Evolutionary conservation across 164 flowering plant species (phyloP).

Genomic region (Houttuynia cordata): DNA sequence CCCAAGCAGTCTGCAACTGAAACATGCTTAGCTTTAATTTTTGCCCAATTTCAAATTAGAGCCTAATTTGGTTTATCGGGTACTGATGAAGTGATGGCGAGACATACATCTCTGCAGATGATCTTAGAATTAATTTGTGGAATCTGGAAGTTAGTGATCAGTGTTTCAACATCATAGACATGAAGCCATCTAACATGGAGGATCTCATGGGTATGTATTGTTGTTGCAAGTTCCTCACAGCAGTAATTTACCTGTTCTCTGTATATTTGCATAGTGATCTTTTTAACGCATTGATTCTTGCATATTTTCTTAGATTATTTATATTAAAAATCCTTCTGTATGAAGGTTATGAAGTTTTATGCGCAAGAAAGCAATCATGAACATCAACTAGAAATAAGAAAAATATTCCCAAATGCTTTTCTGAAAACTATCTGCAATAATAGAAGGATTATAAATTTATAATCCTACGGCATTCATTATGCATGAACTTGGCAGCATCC

Average conservation of each 20-base stretch:
- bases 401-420: neutral
- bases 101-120: conserved; percentile 80
- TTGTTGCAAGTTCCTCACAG: neutral
- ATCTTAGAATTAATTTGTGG: conserved; percentile 84
- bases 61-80: neutral
- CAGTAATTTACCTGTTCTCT: neutral
- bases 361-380: neutral
- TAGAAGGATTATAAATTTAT: neutral
- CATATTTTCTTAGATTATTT: neutral
- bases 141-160: conserved; percentile 68
- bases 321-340: neutral
- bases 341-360: neutral
- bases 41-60: neutral
- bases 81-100: conserved; percentile 33
- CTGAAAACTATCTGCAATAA: too few relatives aligned
- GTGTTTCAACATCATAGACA: conserved; percentile 80
- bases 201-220: conserved; percentile 62
- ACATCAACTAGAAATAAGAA: neutral
- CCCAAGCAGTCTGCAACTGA: neutral
- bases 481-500: neutral
- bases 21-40: neutral
- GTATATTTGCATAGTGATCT: neutral
- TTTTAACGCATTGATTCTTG: neutral
- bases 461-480: neutral
- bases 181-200: conserved; percentile 79